Conservation (phyloP, 768 basidiomycete genomes). For the Mycena chlorophos region DNA sequence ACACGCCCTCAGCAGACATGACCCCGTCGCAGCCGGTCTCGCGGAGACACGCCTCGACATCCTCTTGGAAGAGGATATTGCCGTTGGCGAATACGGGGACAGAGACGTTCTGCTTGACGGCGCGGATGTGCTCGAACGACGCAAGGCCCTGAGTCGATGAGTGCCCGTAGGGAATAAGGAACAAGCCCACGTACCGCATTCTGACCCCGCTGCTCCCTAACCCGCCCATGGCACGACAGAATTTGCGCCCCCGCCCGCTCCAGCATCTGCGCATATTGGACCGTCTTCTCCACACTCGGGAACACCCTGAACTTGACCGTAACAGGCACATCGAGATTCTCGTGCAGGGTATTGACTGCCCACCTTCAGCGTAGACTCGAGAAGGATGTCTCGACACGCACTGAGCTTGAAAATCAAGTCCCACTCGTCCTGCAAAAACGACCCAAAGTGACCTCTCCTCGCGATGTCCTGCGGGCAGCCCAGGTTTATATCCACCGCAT, state of each 20-base stretch:
- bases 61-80: constrained; percentile 86
- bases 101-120: constrained; percentile 86
- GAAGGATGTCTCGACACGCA: constrained; percentile 32
- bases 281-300: constrained; percentile 79
- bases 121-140: constrained; percentile 86
- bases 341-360: constrained; percentile 82
- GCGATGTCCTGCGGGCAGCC: constrained; percentile 98
- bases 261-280: constrained; percentile 94
- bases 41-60: constrained; percentile 75
- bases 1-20: constrained; percentile 93
- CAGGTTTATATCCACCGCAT: constrained; percentile 93
- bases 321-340: constrained; percentile 84
- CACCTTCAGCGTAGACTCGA: not conserved
- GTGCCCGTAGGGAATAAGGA: constrained; percentile 4
- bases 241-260: constrained; percentile 95
- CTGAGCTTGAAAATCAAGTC: constrained; percentile 80
- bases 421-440: constrained; percentile 95
- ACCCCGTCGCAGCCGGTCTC: constrained; percentile 89
- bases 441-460: constrained; percentile 79
- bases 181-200: constrained; percentile 49
- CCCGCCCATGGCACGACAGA: constrained; percentile 89
- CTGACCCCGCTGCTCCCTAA: constrained; percentile 89
- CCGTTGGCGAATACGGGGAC: constrained; percentile 98
- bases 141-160: constrained; percentile 66
- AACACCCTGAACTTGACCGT: constrained; percentile 97